Evolutionary conservation across 768 basidiomycete genomes (phyloP), one percentile per base, ranked within the genome.

Genomic region (Macrolepiota dolichaula): DNA sequence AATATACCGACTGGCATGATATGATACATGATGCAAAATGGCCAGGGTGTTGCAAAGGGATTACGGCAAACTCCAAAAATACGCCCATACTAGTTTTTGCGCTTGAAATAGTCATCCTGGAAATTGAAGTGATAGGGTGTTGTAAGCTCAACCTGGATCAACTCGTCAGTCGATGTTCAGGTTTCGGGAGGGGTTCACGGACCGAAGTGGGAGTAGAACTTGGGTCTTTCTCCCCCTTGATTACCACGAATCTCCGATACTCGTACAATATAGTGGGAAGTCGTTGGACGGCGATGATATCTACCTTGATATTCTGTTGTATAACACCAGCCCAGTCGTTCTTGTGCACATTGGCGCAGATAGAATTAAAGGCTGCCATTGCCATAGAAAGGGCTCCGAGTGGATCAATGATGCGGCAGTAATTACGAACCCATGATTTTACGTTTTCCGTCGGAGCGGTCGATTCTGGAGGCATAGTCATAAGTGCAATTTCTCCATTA

Each of bases 211-310:
- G 63, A 55, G 65, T 57, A 42, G 67, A 61, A 32, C 62, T 60
- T 11, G 58, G 62, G 63, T 80, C 75, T 36, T 68, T 70, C 47
- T 72, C 67, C 51, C 75, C 74, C 65, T 69, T 78, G 38, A 92
- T 72, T 1, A 89, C 77, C 11, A 89, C 83, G 71, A 82, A 92
- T 27, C 91, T 82, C 27, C 91, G 81, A 67, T 86, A 85, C 32
- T 76, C 67, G 51, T 77, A 72, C 82, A 88, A 85, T 37, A 91
- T 75, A 24, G 66, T 71, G n/a, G 86, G 88, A 62, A 91, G 88
- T 47, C 73, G 70, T 65, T 88, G 86, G 77, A 90, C 81, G 42
- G 65, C 66, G 27, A 68, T 62, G 64, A 91, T 66, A 63, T 88
- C 84, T 17, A 72, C 69, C 2, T 72, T 68, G 44, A 91, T 75